Base-by-base conservation (phyloP, 2,329 filamentous ascomycete species). In the Endoconidiophora polonica region DNA sequence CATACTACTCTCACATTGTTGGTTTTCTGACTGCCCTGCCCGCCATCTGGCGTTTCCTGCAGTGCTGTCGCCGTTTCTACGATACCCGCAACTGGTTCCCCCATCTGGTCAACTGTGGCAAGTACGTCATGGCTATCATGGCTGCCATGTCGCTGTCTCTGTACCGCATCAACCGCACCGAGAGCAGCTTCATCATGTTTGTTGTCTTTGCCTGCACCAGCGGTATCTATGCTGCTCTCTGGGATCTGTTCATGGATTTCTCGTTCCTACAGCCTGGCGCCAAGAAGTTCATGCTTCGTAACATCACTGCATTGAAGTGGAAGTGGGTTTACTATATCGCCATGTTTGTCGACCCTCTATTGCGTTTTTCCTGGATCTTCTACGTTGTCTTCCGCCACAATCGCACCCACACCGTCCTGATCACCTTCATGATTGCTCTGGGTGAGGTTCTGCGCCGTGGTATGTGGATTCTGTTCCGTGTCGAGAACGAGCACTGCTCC, bases 161-260 rank as follows among this genome's bases (percentile, higher is more conserved):
- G 36, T 96, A 88, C 62, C 85, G 91, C 38, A 83, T 95, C 42
- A 61, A 84, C 18, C 70, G 71, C 40, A 71, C 68, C 0, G 65
- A 66, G 1, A 62, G 65, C 1, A 68, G 75, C 14, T 71, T 86
- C 39, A 83, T 78, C 0, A 62, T 86, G 1, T 96, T 94, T 62
- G 81, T 94, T 54, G 72, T 77, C 0, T 86, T 88, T 58, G 86
- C 86, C 0, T 70, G 73, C n/a, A 64, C 94, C 56, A 98, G 95
- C 61, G 75, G 80, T 42, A 65, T 93, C 24, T 96, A 95, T 63
- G 81, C 76, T 57, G 77, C 81, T 7, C 74, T 94, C 40, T 98
- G 91, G 91, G 91, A 98, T 61, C 67, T 98, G 1, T 79, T 86
- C 56, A 95, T 96, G 84, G 91, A 98, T 63, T 96, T 91, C 73